A percentile compares a stretch with the other conserved stretches of the same genome.
phyloP scores from a whole-genome alignment of 192 early-diverging fungal genomes.

The Coemansia sp. region DNA sequence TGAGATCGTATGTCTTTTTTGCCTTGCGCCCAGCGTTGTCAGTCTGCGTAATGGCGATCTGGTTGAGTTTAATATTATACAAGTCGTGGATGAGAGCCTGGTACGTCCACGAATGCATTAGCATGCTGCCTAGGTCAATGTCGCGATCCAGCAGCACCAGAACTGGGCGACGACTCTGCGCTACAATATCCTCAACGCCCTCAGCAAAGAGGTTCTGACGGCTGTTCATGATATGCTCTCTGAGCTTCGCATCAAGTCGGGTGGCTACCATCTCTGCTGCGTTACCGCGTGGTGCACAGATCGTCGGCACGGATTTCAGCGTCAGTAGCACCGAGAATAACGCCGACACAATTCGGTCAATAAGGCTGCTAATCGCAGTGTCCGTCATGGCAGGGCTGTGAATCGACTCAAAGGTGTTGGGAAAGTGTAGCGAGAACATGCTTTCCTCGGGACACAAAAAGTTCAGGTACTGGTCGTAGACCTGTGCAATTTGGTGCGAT shows the following conservation, averaged over 20 bases:
- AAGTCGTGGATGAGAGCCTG: conserved; percentile 95
- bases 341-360: conserved; percentile 75
- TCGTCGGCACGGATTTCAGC: conserved; percentile 85
- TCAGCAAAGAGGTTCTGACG: conserved; percentile 82
- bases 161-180: conserved; percentile 67
- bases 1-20: conserved; percentile 84
- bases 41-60: conserved; percentile 60
- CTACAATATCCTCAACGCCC: conserved; percentile 37
- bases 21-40: conserved; percentile 65
- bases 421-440: conserved; percentile 90
- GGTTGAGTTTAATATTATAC: conserved; percentile 88
- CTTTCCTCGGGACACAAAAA: conserved; percentile 88
- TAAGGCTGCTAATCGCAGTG: conserved; percentile 71
- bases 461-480: conserved; percentile 97
- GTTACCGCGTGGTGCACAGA: conserved; percentile 86
- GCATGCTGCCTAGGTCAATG: conserved; percentile 87
- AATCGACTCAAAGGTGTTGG: conserved; percentile 73
- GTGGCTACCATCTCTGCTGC: conserved; percentile 92
- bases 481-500: conserved; percentile 81
- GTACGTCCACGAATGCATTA: conserved; percentile 98
- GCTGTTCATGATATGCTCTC: conserved; percentile 90
- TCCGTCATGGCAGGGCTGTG: conserved; percentile 85
- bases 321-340: conserved; percentile 93
- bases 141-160: conserved; percentile 90
- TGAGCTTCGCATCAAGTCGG: conserved; percentile 83